These are phyloP conservation scores for Dothistroma septosporum DNA, from an alignment of 2,329 filamentous ascomycete genomes.

Conservation along the genomic window DNA sequence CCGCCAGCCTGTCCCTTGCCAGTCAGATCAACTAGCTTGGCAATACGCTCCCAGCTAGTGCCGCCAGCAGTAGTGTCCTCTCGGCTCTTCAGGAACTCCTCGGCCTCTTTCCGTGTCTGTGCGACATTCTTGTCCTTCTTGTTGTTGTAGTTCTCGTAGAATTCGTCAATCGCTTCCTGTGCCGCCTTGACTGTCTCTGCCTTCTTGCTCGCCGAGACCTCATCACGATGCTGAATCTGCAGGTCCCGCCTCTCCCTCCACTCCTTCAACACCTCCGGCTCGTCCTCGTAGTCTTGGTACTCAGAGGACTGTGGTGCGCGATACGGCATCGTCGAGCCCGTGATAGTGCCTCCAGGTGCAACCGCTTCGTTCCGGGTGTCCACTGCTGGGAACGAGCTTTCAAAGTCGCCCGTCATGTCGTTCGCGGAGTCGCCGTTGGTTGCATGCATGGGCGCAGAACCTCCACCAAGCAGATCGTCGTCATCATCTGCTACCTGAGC, in stretches of 20 bases:
- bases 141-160: slow-evolving; percentile 98
- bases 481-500: slow-evolving; percentile 53
- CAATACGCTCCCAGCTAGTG: slow-evolving; percentile 97
- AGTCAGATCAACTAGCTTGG: slow-evolving; percentile 94
- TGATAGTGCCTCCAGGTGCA: slow-evolving; percentile 74
- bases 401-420: slow-evolving; percentile 59
- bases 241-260: slow-evolving; percentile 90
- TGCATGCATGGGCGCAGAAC: slow-evolving; percentile 33
- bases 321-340: slow-evolving; percentile 60
- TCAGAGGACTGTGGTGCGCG: slow-evolving; percentile 45
- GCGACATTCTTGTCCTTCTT: slow-evolving; percentile 92
- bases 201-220: slow-evolving; percentile 78
- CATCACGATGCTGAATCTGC: slow-evolving; percentile 75
- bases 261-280: slow-evolving; percentile 79
- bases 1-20: slow-evolving; percentile 87
- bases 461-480: slow-evolving; percentile 58
- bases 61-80: slow-evolving; percentile 93
- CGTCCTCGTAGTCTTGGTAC: slow-evolving; percentile 66
- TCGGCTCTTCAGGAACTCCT: slow-evolving; percentile 81
- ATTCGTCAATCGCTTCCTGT: slow-evolving; percentile 93
- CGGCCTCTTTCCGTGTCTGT: slow-evolving; percentile 85
- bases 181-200: slow-evolving; percentile 82
- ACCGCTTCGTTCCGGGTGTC: slow-evolving; percentile 67
- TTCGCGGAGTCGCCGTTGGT: slow-evolving; percentile 24
- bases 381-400: slow-evolving; percentile 87